Base-by-base conservation (phyloP, 2,329 filamentous ascomycete genomes). In the Didymella arachidicola region DNA sequence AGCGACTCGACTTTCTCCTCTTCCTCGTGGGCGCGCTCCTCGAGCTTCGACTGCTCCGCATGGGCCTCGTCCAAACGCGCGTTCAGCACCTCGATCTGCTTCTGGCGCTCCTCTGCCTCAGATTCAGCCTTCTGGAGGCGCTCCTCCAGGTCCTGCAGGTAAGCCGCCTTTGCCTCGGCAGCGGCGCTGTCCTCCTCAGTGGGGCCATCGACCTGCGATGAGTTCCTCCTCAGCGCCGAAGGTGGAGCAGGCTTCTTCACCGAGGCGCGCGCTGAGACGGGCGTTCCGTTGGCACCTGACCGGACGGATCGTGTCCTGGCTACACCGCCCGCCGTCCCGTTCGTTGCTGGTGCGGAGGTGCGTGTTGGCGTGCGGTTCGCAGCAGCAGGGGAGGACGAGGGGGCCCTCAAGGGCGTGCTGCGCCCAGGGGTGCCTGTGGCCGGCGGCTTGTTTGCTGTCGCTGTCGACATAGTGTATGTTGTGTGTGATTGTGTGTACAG, bases 1-100 rank as follows among this genome's bases (percentile, higher is more conserved):
- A 98, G 82, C 7, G 85, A 82, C 77, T 97, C 93, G 58, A 94
- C 86, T 72, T 89, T 88, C 76, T 94, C 91, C 61, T 95, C 93
- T 71, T 87, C 88, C 77, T 97, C 93, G 75, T 97, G 93, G 44
- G 90, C 83, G 63, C 87, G 88, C 75, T 98, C 94, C 77, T 99
- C 95, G 34, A 97, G 81, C 79, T 90, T 92, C 52, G 86, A 86
- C 71, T 97, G 93, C 76, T 97, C 93, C 66, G 87, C 86, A 57
- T 90, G 79, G 44, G 92, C 87, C 67, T 98, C 94, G 72, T 98
- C 93, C 7, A 98, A 84, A 68, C 91, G 88, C 65, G 90, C 85
- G 79, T 97, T 92, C 65, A 98, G 80, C 44, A 96, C 89, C 59
- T 95, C 90, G 53, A 88, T 82, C 79, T 97, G 92, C 77, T 93